Evolutionary conservation across 371 early-diverging fungal genomes (phyloP).

Genomic region (Mucor plumbeus): DNA sequence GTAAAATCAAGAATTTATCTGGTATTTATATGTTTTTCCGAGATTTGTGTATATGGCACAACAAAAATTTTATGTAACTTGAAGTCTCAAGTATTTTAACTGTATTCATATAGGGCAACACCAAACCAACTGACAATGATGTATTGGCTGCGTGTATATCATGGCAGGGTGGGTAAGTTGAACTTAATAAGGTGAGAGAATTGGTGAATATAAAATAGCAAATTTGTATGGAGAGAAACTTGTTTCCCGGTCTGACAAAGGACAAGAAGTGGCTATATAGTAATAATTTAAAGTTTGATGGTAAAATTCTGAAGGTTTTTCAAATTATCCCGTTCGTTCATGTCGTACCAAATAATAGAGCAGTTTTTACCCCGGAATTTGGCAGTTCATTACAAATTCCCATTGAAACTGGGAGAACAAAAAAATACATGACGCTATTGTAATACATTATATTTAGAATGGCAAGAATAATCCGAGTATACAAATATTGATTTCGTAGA

Average conservation of each 20-base stretch:
- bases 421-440: neutral
- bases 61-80: neutral
- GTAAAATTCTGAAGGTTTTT: neutral
- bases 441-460: neutral
- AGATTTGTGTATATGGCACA: neutral
- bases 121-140: neutral
- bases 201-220: neutral
- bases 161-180: neutral
- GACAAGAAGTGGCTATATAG: neutral
- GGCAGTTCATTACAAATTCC: neutral
- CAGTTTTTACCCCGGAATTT: neutral
- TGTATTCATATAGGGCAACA: conserved; percentile 2
- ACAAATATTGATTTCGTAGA: too few species aligned
- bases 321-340: neutral
- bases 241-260: conserved; percentile 8
- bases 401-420: neutral
- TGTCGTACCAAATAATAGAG: neutral
- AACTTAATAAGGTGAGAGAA: neutral
- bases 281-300: neutral
- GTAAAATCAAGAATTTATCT: neutral
- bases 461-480: neutral
- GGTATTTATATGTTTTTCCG: neutral
- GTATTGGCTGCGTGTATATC: conserved; percentile 1
- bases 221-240: neutral
- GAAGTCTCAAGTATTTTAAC: neutral